phyloP scores from a whole-genome alignment of 495 filamentous ascomycete species.

The Venustampulla echinocandica region DNA sequence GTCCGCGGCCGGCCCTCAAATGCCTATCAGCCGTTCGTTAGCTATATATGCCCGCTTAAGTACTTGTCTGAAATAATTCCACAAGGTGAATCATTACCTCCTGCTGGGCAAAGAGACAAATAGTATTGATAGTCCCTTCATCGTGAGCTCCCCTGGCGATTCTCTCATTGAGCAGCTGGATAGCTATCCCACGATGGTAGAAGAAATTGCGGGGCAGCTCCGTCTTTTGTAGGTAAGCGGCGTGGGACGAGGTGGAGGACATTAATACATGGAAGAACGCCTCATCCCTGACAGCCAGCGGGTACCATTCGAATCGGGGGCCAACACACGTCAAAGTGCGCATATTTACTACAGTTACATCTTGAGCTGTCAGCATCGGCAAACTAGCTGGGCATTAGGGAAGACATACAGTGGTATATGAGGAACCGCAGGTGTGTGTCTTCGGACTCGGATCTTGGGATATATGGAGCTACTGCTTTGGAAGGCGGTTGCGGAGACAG shows the following conservation, averaged over 20 bases:
- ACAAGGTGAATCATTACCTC: too few relatives aligned
- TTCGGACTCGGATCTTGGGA: constrained; percentile 14
- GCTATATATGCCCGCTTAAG: background rate
- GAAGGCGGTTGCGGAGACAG: constrained; percentile 1
- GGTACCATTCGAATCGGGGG: constrained; percentile 18
- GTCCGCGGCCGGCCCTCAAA: constrained; percentile 1
- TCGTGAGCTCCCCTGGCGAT: constrained; percentile 6
- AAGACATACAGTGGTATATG: constrained; percentile 10
- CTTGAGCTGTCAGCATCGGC: constrained; percentile 9
- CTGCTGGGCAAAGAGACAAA: constrained; percentile 14
- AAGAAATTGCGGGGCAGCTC: constrained; percentile 7
- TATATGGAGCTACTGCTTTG: constrained; percentile 18
- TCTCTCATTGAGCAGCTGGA: constrained; percentile 14
- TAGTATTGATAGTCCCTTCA: constrained; percentile 19
- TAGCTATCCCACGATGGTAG: constrained; percentile 16
- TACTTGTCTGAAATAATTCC: background rate
- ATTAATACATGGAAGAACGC: constrained; percentile 18
- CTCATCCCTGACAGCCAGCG: constrained; percentile 14
- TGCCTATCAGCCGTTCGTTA: background rate
- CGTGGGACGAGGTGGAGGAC: constrained; percentile 10
- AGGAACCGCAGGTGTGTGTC: constrained; percentile 12
- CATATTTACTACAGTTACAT: constrained; percentile 12
- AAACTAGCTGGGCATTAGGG: background rate
- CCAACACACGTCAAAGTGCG: constrained; percentile 9
- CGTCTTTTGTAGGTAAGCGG: constrained; percentile 3